Conservation (phyloP, 176 grass and related monocot species). For the Olyra latifolia region DNA sequence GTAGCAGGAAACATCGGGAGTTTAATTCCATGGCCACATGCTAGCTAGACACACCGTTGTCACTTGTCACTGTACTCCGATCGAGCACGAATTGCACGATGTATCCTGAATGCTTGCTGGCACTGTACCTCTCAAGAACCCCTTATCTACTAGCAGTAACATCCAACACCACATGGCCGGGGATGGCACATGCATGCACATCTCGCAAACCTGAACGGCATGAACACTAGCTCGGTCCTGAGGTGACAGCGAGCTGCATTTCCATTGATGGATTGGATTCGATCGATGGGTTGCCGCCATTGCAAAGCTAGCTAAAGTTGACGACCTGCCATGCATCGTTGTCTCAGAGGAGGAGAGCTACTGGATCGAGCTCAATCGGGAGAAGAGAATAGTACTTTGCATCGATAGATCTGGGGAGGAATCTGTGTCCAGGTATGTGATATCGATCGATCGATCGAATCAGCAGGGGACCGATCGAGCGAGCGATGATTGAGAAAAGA, state of each 20-base stretch:
- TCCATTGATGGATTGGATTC: neutral
- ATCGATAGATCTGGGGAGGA: slow-evolving; percentile 11
- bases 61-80: neutral
- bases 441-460: neutral
- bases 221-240: neutral
- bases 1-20: neutral
- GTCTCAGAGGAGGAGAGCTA: slow-evolving; percentile 3
- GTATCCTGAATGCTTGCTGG: neutral
- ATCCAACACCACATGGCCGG: neutral
- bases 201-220: neutral
- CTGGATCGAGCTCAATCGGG: neutral
- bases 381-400: slow-evolving; percentile 9
- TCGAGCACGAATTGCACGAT: too few relatives aligned
- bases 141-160: neutral
- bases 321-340: slow-evolving; percentile 2
- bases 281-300: neutral
- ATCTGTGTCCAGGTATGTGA: slow-evolving; percentile 31
- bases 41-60: neutral
- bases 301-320: slow-evolving; percentile 9
- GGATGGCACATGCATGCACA: neutral
- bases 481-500: slow-evolving; percentile 38
- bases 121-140: slow-evolving; percentile 8
- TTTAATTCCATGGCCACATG: neutral
- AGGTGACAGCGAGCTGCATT: slow-evolving; percentile 35
- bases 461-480: neutral